Percentiles rank a stretch among this genome's conserved stretches.
Evolutionary conservation across 1,284 basidiomycete species (phyloP).

Genomic region (Boletus holoroseus): DNA sequence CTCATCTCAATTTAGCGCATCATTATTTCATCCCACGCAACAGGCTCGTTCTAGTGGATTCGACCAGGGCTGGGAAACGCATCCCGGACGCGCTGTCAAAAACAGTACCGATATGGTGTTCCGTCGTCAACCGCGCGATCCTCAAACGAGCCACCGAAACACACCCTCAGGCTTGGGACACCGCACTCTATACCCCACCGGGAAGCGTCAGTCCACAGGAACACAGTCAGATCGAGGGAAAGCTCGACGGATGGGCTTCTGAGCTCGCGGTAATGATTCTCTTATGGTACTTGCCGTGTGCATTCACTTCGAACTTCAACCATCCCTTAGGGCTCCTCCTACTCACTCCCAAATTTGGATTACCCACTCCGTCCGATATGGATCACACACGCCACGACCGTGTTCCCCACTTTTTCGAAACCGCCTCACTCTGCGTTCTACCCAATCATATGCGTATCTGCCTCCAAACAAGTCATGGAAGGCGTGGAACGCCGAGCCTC

Average conservation of each 20-base stretch:
- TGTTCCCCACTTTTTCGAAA: conserved; percentile 38
- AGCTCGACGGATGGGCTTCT: conserved; percentile 62
- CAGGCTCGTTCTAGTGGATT: conserved; percentile 86
- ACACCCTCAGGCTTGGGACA: conserved; percentile 43
- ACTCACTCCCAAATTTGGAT: conserved; percentile 43
- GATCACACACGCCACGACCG: conserved; percentile 53
- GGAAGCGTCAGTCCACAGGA: conserved; percentile 64
- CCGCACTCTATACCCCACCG: conserved; percentile 60
- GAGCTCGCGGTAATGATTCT: conserved; percentile 47
- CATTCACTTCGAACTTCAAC: neutral
- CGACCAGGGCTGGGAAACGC: conserved; percentile 88
- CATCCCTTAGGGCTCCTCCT: conserved; percentile 45
- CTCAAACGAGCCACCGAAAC: conserved; percentile 26
- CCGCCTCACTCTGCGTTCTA: conserved; percentile 38
- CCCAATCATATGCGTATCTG: conserved; percentile 74
- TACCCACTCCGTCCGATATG: conserved; percentile 63
- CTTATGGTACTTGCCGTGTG: too few species aligned
- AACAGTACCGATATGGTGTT: conserved; percentile 94
- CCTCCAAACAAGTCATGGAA: conserved; percentile 60
- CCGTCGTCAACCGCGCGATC: conserved; percentile 80
- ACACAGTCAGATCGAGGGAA: conserved; percentile 62
- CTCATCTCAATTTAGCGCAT: neutral
- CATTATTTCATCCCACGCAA: neutral
- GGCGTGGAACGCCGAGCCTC: conserved; percentile 51
- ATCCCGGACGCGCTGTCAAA: conserved; percentile 94